These are phyloP conservation scores for Colletotrichum cordylinicola DNA, from an alignment of 2,329 filamentous ascomycete genomes.

Conservation along the genomic window DNA sequence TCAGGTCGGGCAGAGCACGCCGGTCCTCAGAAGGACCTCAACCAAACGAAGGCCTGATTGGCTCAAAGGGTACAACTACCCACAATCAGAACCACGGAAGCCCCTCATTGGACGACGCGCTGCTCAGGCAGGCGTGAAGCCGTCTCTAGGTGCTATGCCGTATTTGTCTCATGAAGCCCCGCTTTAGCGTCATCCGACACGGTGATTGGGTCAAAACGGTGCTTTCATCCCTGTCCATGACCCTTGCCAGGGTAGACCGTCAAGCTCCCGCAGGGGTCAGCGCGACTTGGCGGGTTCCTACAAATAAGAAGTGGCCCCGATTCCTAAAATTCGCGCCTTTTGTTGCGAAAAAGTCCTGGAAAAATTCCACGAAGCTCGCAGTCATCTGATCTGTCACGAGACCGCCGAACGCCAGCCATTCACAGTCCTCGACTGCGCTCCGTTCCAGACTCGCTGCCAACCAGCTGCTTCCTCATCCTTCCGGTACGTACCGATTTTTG, in stretches of 20 bases:
- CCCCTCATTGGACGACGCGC: neutral
- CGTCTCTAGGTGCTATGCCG: conserved; percentile 14
- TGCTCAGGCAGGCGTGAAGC: conserved; percentile 1
- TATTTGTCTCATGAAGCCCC: conserved; percentile 16
- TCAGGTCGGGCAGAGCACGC: neutral
- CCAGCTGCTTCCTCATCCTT: neutral
- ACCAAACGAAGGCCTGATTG: conserved; percentile 1
- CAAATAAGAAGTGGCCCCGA: conserved; percentile 49
- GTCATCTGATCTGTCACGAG: conserved; percentile 25
- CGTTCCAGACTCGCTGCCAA: neutral
- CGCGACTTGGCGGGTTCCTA: conserved; percentile 36
- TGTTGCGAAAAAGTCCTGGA: conserved; percentile 21
- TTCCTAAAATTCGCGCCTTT: conserved; percentile 39
- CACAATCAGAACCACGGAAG: neutral
- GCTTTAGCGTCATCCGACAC: neutral
- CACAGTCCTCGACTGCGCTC: neutral
- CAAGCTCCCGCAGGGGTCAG: conserved; percentile 8
- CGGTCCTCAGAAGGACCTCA: neutral
- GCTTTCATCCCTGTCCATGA: conserved; percentile 5
- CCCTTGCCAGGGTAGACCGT: conserved; percentile 15
- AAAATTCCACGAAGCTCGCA: conserved; percentile 14
- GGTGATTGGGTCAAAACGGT: neutral
- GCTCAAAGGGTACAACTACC: neutral
- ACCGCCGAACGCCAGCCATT: conserved; percentile 9
- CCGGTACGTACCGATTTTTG: conserved; percentile 20